Evolutionary conservation across 177 flowering plant species (phyloP).

Genomic region (Vitis hybrid): DNA sequence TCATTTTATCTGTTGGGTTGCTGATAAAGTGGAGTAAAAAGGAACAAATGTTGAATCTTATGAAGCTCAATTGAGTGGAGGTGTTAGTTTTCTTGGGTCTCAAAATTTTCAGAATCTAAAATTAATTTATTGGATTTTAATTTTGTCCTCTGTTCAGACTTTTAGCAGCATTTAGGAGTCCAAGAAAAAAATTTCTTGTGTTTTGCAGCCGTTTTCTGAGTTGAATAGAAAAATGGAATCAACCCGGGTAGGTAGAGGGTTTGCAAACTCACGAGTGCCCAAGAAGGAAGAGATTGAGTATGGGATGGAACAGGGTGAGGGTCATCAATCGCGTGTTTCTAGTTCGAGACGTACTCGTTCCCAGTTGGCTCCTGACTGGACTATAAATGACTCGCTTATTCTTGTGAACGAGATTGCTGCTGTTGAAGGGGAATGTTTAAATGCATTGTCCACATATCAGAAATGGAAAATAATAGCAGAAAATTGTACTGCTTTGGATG

Average conservation of each 20-base stretch:
- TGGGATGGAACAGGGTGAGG: slow-evolving; percentile 3
- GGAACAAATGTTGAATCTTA: too few relatives aligned
- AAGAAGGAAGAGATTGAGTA: background rate
- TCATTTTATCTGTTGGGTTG: too few relatives aligned
- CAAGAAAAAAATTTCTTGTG: background rate
- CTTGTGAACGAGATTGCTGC: slow-evolving; percentile 57
- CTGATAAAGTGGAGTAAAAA: too few relatives aligned
- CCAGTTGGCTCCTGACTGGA: slow-evolving; percentile 54
- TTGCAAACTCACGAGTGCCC: background rate
- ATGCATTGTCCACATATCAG: slow-evolving; percentile 48
- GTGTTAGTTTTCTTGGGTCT: background rate
- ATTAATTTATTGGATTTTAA: too few relatives aligned
- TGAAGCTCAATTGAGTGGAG: background rate
- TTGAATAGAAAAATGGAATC: slow-evolving; percentile 4
- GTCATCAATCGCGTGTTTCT: slow-evolving; percentile 1
- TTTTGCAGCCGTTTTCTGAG: background rate
- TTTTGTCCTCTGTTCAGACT: too few relatives aligned
- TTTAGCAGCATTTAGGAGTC: background rate
- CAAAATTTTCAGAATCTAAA: background rate
- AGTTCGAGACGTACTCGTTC: slow-evolving; percentile 54
- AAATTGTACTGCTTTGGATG: slow-evolving; percentile 48
- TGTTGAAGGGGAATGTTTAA: slow-evolving; percentile 45
- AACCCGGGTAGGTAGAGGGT: background rate
- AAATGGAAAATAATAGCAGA: slow-evolving; percentile 63
- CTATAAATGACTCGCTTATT: slow-evolving; percentile 33